Percentiles rank a stretch among this genome's conserved stretches.
Conservation (phyloP, 2,329 filamentous ascomycete species). For the Talaromyces sp. region DNA sequence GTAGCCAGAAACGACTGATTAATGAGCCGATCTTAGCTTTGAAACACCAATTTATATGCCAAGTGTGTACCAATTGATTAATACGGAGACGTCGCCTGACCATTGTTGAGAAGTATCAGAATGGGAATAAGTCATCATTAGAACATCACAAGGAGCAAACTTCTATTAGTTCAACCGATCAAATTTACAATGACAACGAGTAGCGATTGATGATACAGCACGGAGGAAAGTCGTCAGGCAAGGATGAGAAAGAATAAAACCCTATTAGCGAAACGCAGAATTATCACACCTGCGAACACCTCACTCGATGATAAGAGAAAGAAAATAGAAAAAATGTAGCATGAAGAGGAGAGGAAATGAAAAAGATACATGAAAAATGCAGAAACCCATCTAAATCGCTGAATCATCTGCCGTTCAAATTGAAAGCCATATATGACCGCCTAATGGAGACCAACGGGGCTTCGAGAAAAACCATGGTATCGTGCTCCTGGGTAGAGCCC, state of each 20-base stretch:
- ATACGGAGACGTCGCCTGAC: not conserved
- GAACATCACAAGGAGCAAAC: not conserved
- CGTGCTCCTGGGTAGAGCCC: slow-evolving; percentile 5
- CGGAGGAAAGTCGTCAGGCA: not conserved
- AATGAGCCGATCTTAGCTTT: not conserved
- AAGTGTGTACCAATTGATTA: not conserved
- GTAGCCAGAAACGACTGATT: not conserved
- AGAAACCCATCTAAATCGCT: slow-evolving; percentile 16
- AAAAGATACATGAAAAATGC: slow-evolving; percentile 15
- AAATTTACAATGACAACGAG: slow-evolving; percentile 5
- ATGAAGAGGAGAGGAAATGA: not conserved
- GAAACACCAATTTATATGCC: not conserved
- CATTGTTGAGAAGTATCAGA: not conserved
- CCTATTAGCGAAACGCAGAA: slow-evolving; percentile 7
- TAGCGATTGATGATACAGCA: slow-evolving; percentile 2
- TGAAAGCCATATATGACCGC: slow-evolving; percentile 10
- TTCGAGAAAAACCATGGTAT: slow-evolving; percentile 16
- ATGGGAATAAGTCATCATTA: not conserved
- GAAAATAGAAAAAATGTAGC: not conserved
- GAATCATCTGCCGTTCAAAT: slow-evolving; percentile 14
- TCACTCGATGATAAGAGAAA: not conserved
- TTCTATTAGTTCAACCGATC: slow-evolving; percentile 8
- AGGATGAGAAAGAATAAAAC: not conserved
- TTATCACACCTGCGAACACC: slow-evolving; percentile 11
- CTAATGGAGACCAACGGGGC: slow-evolving; percentile 6